Base-by-base conservation (phyloP, 257 asterid genomes). In the Salvia hispanica region DNA sequence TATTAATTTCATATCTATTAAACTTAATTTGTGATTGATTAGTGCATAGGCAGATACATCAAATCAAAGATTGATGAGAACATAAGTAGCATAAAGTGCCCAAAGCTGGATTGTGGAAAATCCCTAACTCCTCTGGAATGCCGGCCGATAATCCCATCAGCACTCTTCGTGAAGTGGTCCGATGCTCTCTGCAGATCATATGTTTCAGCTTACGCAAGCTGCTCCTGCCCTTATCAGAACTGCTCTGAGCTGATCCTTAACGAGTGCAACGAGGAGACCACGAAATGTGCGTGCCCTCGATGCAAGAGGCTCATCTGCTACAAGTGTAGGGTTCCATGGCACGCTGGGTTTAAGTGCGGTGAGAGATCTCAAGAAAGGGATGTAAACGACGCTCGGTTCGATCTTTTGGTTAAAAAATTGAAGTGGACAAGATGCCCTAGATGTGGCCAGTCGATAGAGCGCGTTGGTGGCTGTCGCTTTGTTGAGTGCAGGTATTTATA, bases 231-330 rank as follows among this genome's bases (percentile, higher is more conserved):
- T 0, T 18, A 62, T 6, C 13, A 8, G 34, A 0, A 31, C 6
- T 62, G 55, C 67, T 62, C 67, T 9, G 67, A 62, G 54, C 40
- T 62, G 5, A 62, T 62, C 67, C 40, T 62, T 12, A 28, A 62
- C 11, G n/a, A n/a, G n/a, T n/a, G n/a, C n/a, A n/a, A n/a, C n/a
- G 55, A 9, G 40, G 9, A 0, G 55, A 21, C 15, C 6, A 21
- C 31, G 14, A 44, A 44, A 62, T 62, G 55, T 7, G 8, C 33
- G 18, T 62, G 67, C 42, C 67, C 54, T 4, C n/a, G 54, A 13
- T 62, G 67, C 42, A 43, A 44, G 42, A 7, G 7, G 42, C 54
- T 62, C 36, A 21, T 44, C 9, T 44, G 67, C 53, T 62, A 43
- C 40, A 10, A 3, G 4, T 62, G 67, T 62, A 18, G 12, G 54